Percentiles rank a stretch among this genome's conserved stretches.
phyloP scores from a whole-genome alignment of 257 asterid species.

The Solanum etuberosum region DNA sequence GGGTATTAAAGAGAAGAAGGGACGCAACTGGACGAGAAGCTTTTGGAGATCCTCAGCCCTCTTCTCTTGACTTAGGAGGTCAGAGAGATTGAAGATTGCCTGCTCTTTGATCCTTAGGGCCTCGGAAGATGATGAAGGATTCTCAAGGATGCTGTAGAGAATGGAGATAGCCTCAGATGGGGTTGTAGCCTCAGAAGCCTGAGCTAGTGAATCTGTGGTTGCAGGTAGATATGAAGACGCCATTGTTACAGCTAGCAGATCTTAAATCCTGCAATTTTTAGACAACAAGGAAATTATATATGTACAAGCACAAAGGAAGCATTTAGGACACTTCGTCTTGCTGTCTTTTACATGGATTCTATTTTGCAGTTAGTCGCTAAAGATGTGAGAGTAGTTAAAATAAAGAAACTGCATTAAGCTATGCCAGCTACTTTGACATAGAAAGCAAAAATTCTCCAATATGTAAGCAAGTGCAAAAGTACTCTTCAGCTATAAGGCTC shows the following conservation, averaged over 20 bases:
- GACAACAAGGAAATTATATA: background rate
- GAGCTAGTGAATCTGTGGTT: constrained; percentile 22
- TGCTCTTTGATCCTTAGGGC: constrained; percentile 34
- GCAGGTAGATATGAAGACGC: constrained; percentile 27
- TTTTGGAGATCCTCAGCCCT: constrained; percentile 22
- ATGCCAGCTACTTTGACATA: background rate
- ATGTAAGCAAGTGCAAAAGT: background rate
- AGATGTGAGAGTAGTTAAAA: background rate
- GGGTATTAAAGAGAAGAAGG: constrained; percentile 35
- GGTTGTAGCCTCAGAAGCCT: constrained; percentile 30
- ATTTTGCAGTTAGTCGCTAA: background rate
- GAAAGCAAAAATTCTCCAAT: background rate
- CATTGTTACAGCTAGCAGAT: constrained; percentile 9
- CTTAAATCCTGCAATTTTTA: constrained; percentile 7
- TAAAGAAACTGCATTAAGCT: background rate
- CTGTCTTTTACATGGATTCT: background rate
- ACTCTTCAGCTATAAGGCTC: background rate
- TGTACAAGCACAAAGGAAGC: background rate
- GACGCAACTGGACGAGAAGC: constrained; percentile 19
- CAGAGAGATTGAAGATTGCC: constrained; percentile 35
- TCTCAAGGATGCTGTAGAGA: constrained; percentile 19
- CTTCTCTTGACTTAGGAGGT: constrained; percentile 29
- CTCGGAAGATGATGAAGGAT: constrained; percentile 31
- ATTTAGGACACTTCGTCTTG: background rate
- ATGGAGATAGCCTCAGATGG: constrained; percentile 28